Evolutionary conservation across 1,284 basidiomycete genomes (phyloP), one percentile per base, ranked within the genome.

Genomic region (Cutaneotrichosporon spelunceum): DNA sequence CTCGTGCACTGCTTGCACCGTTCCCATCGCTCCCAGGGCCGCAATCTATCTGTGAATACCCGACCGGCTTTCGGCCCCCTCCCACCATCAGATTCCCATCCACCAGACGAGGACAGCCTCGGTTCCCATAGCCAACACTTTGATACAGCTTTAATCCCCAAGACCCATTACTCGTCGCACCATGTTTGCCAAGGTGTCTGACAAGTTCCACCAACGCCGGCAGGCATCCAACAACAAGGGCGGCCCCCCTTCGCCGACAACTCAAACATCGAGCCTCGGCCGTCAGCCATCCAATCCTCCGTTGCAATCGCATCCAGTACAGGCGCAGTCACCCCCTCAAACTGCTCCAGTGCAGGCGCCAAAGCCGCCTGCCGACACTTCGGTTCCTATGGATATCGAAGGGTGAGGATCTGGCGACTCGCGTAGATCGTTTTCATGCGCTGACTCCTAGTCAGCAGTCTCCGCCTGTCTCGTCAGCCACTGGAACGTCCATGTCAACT

Each of bases 131-230:
- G 16, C 26, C 14, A 23, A 27, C 16, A 4, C 11, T 26, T 45
- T 45, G 39, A 34, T 16, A 23, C 52, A 36, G 5, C 58, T 14
- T 30, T 42, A 26, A 50, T 29, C 48, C 13, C 6, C 24, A 47
- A 47, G 45, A 21, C 45, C 10, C 23, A 10, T 24, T 14, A 8
- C 27, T n/a, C 6, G 23, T 21, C 19, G 19, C 27, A 24, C 11
- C 49, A 78, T 78, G 76, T 78, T 78, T 62, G 67, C 72, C 54
- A 76, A 76, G 56, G 75, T 78, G 4, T 72, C 74, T 10, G 76
- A 76, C 72, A 76, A 76, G 68, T 72, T 78, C 39, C 75, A 77
- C 53, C 61, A 68, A 53, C 64, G 74, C 26, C 72, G 73, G 59
- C 70, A 71, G 53, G 64, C 68, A 24, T 70, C 72, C 6, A 62